These are phyloP conservation scores for Helotiales sp. DNA, from an alignment of 2,329 filamentous ascomycete species.

Conservation along the genomic window DNA sequence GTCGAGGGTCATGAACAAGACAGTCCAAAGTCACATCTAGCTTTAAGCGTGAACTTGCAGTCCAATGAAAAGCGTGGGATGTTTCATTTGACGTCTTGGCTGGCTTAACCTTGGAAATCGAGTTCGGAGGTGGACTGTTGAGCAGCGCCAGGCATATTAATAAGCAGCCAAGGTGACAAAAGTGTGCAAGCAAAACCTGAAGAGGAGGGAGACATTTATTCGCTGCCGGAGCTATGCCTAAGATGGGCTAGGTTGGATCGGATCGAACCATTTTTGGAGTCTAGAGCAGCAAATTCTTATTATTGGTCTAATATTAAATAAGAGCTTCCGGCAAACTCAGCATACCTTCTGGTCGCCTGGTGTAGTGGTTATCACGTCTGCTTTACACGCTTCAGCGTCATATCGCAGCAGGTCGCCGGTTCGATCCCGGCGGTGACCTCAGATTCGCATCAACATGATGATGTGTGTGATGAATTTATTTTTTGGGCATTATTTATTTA, in stretches of 20 bases:
- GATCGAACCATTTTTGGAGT: too few species aligned
- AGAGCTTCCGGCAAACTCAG: neutral
- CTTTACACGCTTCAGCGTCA: slow-evolving; percentile 21
- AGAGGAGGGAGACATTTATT: too few species aligned
- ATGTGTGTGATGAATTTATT: too few species aligned
- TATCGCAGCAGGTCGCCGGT: slow-evolving; percentile 33
- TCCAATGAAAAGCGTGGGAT: neutral
- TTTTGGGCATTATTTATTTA: too few species aligned
- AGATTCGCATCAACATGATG: too few species aligned
- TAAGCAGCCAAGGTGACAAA: neutral
- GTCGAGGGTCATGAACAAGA: neutral
- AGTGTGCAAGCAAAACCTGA: too few species aligned
- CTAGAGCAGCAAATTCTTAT: too few species aligned
- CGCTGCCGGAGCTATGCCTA: too few species aligned
- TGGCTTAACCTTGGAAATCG: neutral
- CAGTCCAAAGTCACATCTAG: neutral
- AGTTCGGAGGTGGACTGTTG: neutral
- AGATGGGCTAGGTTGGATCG: too few species aligned
- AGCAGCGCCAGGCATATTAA: too few species aligned
- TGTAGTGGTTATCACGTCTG: slow-evolving; percentile 33
- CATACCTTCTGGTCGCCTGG: slow-evolving; percentile 12
- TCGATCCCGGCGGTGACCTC: slow-evolving; percentile 32
- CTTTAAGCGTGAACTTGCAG: neutral
- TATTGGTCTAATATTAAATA: neutral
- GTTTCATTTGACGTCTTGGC: neutral